Base-by-base conservation (phyloP, 2,329 filamentous ascomycete genomes). In the Fusarium sp. region DNA sequence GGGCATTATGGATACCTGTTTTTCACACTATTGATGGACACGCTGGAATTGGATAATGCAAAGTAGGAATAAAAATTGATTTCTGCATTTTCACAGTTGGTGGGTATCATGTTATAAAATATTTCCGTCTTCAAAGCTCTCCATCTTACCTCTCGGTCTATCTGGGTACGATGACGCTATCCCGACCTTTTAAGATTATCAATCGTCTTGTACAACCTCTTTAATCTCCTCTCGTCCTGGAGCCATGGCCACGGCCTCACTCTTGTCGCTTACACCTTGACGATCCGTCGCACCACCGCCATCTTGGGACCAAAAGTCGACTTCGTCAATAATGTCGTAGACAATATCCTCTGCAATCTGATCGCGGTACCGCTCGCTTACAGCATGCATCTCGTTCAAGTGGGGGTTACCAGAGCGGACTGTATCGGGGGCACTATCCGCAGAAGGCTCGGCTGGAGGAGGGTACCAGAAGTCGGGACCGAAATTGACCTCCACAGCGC, bases 341-440 rank as follows among this genome's bases (percentile, higher is more conserved):
- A 97, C 87, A 25, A 98, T 85, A 76, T 99, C 96, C 81, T 99
- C 96, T 16, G 92, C 94, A 66, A 99, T 94, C 82, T 98, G 95
- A 78, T 99, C 94, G 63, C 90, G 89, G 80, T 94, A 98, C 32
- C 96, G 88, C 67, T 97, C 92, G 10, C 89, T 87, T 24, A 97
- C 83, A 1, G 92, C 84, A 34, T 88, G 86, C 2, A 90, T 72
- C 56, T 74, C 77, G n/a, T 76, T 75, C 27, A 76, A 58, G 4
- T 53, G 70, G 13, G 66, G 61, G n/a, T 70, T 73, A 22, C 60
- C 54, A 45, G 70, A 70, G 48, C 58, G 71, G 4, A 79, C 72
- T 81, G 88, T 85, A 45, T 87, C 85, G 13, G 83, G 82, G 55
- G 87, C 85, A 13, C 80, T 81, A 27, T 79, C 77, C 18, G 79